These are phyloP conservation scores for Salvia hispanica DNA, from an alignment of 257 asterid genomes.

Conservation along the genomic window DNA sequence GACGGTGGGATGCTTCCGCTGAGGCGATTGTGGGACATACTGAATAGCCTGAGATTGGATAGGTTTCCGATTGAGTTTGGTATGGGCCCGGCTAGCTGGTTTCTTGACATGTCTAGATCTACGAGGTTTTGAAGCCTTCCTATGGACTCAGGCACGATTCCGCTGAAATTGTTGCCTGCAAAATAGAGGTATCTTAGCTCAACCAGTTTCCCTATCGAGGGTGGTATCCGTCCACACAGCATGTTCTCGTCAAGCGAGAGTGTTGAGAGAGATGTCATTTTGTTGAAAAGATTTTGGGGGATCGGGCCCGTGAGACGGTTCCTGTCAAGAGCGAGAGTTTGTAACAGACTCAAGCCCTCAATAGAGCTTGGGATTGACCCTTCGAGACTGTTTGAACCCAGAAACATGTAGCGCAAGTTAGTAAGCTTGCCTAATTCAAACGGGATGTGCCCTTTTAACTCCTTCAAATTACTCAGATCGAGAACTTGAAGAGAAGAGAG, in stretches of 20 bases:
- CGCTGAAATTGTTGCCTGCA: constrained; percentile 47
- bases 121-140: constrained; percentile 45
- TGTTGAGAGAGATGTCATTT: constrained; percentile 35
- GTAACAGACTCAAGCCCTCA: constrained; percentile 29
- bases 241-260: constrained; percentile 48
- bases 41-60: constrained; percentile 31
- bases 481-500: constrained; percentile 54
- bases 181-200: constrained; percentile 46
- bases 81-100: constrained; percentile 47
- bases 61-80: constrained; percentile 54
- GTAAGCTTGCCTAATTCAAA: constrained; percentile 49
- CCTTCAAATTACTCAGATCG: constrained; percentile 53
- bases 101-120: constrained; percentile 47
- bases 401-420: constrained; percentile 29
- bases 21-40: constrained; percentile 45
- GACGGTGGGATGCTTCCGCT: constrained; percentile 59
- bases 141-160: constrained; percentile 47
- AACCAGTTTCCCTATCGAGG: constrained; percentile 43
- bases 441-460: constrained; percentile 51
- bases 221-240: constrained; percentile 55
- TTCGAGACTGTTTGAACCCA: constrained; percentile 43
- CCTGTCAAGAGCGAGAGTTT: constrained; percentile 38
- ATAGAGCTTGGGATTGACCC: constrained; percentile 55
- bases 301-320: constrained; percentile 57
- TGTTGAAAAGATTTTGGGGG: constrained; percentile 38